A percentile compares a stretch with the other conserved stretches of the same genome.
These are phyloP conservation scores for Silene conica DNA, from an alignment of 148 eudicot genomes.

Conservation along the genomic window DNA sequence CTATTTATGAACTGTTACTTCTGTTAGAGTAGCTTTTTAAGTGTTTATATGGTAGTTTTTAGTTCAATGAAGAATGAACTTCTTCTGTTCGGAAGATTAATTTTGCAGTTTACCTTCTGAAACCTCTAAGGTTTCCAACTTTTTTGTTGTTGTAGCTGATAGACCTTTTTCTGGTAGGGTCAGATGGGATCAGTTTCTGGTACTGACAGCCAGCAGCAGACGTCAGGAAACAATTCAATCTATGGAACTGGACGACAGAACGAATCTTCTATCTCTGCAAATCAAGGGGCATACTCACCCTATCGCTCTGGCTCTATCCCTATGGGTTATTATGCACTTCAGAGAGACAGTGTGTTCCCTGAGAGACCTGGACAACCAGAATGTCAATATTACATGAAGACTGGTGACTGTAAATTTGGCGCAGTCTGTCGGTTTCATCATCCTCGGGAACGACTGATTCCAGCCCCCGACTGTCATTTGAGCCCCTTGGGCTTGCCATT, in stretches of 20 bases:
- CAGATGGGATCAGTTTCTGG: constrained; percentile 68
- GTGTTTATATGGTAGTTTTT: background rate
- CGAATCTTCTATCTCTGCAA: constrained; percentile 48
- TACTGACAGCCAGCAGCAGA: constrained; percentile 61
- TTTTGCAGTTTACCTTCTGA: background rate
- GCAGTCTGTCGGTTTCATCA: constrained; percentile 93
- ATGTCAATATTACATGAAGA: constrained; percentile 95
- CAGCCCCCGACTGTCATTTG: constrained; percentile 77
- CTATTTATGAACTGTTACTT: background rate
- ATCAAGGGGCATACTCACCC: constrained; percentile 52
- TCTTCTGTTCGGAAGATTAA: background rate
- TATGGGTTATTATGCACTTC: constrained; percentile 64
- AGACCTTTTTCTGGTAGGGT: constrained; percentile 32
- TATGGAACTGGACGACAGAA: constrained; percentile 49
- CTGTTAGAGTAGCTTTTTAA: background rate
- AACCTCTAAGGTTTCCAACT: background rate
- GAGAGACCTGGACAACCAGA: constrained; percentile 97
- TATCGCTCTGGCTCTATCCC: constrained; percentile 64
- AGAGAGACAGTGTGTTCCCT: constrained; percentile 74
- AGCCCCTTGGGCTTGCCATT: constrained; percentile 92
- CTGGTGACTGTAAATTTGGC: constrained; percentile 98
- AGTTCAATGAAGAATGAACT: background rate
- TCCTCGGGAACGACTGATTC: constrained; percentile 77
- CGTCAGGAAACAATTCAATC: constrained; percentile 48
- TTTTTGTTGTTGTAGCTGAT: background rate